Base-by-base conservation (phyloP, 2,329 filamentous ascomycete species). In the Penicillium sp. region DNA sequence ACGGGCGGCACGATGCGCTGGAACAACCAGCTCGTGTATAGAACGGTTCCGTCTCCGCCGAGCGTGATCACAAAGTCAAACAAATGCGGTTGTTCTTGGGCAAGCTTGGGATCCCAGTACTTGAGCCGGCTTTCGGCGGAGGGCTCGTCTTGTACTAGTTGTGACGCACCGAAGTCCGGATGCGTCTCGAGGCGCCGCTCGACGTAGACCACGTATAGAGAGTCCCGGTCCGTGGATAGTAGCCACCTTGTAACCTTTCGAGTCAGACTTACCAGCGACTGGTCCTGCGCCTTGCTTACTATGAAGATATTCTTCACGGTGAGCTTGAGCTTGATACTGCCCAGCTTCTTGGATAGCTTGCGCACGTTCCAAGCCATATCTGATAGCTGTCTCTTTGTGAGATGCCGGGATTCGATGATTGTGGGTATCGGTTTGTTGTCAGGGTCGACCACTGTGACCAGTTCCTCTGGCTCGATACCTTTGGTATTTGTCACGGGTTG, bases 301-400 rank as follows among this genome's bases (percentile, higher is more conserved):
- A 99, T 78, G 69, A 97, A 96, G 31, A 99, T 87, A 56, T 85
- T 89, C 71, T 86, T 86, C 63, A 96, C 91, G 53, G 88, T 88
- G 64, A 96, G 86, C 72, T 89, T 90, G 61, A 99, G 81, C 57
- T 88, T 86, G 72, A 97, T 87, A 74, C 87, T 92, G 51, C 91
- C 90, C 58, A 97, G 78, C 59, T 90, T 89, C 70, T 96, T 89
- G 31, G 90, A 93, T 58, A 99, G 80, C 75, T 97, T 91, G 48
- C 94, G 84, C 57, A 97, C 94, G 27, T 93, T 93, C 86, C 93
- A 93, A 0, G 93, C 93, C 93, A 99, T 97, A 68, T 97, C 94
- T 15, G 89, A 92, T 42, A 99, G 82, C 75, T 99, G 91, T 73
- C 90, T 92, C 79, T 97, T 97, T 1, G 93, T 97, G 65, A 97